Base-by-base conservation (phyloP, 139 green algal species). In the Chlamydomonas sphaeroides region DNA sequence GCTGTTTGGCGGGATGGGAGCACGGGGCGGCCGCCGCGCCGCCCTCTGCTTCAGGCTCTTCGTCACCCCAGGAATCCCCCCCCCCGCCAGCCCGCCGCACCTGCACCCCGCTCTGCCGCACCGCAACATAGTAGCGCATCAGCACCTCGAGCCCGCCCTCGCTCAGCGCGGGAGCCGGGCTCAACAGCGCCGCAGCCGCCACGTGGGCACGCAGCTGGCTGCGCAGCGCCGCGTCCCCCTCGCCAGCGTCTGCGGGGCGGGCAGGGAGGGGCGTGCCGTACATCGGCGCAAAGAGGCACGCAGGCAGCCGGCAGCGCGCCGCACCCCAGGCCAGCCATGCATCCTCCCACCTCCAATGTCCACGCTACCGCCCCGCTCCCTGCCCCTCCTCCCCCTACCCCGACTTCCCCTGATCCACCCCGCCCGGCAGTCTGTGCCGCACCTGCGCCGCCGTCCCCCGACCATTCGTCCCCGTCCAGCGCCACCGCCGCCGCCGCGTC, bases 41-140 rank as follows among this genome's bases (percentile, higher is more conserved):
- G n/a, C n/a, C n/a, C n/a, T n/a, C n/a, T n/a, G n/a, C n/a, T n/a
- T n/a, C n/a, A n/a, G n/a, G n/a, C n/a, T n/a, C n/a, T n/a, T n/a
- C n/a, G n/a, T n/a, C n/a, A n/a, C n/a, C n/a, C n/a, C n/a, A n/a
- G n/a, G n/a, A n/a, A n/a, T n/a, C n/a, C n/a, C n/a, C n/a, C n/a
- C n/a, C n/a, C n/a, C n/a, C n/a, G n/a, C n/a, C n/a, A n/a, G n/a
- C n/a, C 18, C 6, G 11, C n/a, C 74, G 42, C 17, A 82, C 75
- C 75, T 82, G 62, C 21, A 72, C 75, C 15, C 75, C 75, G 42
- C 62, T 67, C 65, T 84, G 77, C 48, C 77, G 77, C 21, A 84
- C 77, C 18, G 48, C 36, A 28, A 75, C 77, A 33, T 84, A 84
- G 77, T 84, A 84, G 21, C 77, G 77, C 63, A 57, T 75, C 39